Base-by-base conservation (phyloP, 2,329 filamentous ascomycete genomes). In the Kalaharituber pfeilii region DNA sequence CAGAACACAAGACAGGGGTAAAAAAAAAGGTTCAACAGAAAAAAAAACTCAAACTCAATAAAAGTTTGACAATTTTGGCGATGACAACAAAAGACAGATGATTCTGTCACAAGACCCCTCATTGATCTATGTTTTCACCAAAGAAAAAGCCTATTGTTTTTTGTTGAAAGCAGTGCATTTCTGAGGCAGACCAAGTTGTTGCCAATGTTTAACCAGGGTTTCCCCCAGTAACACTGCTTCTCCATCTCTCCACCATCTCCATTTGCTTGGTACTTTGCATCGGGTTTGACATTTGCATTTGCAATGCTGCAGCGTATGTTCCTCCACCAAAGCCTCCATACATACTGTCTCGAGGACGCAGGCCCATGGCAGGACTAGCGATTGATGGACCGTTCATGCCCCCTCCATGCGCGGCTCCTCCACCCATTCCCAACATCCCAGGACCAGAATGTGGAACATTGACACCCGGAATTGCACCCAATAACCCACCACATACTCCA, bases 231-330 rank as follows among this genome's bases (percentile, higher is more conserved):
- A 62, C 59, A 53, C 60, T 62, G 13, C 55, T 57, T 36, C 60
- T 59, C 60, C 60, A 62, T 47, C 60, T 54, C 49, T 62, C 60
- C 8, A 62, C 60, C 50, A 62, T 53, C 26, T 62, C 60, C 53
- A 56, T 57, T 49, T 62, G 60, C 25, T 58, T 60, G 2, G 42
- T 22, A 22, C 25, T 47, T 25, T 56, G 56, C 25, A 59, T 58
- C 36, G 56, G 52, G 27, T 50, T 49, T 18, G 18, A 26, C 22
- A 45, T 42, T 18, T 53, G 25, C 47, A 28, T 44, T 51, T 56
- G 54, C 39, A 29, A 18, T 39, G 39, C 54, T 44, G 45, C 47
- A 27, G 20, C 44, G 27, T 51, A 39, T 3, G 45, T 29, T n/a
- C 24, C 47, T 13, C 24, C 24, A 25, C 18, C 36, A 5, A 9